Evolutionary conservation across 1,284 basidiomycete genomes (phyloP).

Genomic region (Gomphus bonarii): DNA sequence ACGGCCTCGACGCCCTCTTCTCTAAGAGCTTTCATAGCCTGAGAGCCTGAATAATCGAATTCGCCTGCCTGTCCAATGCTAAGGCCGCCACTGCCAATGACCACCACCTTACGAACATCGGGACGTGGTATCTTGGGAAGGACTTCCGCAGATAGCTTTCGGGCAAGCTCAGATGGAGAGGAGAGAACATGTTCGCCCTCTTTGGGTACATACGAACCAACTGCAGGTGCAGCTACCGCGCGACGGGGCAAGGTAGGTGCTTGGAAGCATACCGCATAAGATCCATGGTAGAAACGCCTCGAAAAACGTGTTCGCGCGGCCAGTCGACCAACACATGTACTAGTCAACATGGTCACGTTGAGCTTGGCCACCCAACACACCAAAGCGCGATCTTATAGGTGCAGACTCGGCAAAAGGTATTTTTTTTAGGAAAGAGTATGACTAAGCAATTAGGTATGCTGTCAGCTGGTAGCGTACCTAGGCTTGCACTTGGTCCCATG

Average conservation of each 20-base stretch:
- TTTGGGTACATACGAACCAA: slow-evolving; percentile 59
- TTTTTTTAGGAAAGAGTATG: not conserved
- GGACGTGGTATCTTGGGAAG: slow-evolving; percentile 79
- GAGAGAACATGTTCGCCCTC: slow-evolving; percentile 73
- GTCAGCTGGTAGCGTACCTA: not conserved
- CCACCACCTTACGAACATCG: slow-evolving; percentile 91
- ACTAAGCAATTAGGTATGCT: slow-evolving; percentile 19
- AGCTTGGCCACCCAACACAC: not conserved
- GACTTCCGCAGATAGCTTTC: slow-evolving; percentile 85
- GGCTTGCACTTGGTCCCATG: not conserved
- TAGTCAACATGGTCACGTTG: not conserved
- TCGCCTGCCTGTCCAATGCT: slow-evolving; percentile 98
- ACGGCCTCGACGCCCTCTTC: slow-evolving; percentile 95
- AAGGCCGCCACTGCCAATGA: slow-evolving; percentile 94
- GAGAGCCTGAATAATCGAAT: slow-evolving; percentile 98
- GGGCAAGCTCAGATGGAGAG: slow-evolving; percentile 86
- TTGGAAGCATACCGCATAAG: slow-evolving; percentile 10
- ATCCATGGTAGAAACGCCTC: slow-evolving; percentile 6
- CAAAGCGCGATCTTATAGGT: not conserved
- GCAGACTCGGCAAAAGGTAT: not conserved
- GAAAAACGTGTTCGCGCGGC: not conserved
- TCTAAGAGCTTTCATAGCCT: slow-evolving; percentile 95
- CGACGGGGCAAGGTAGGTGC: slow-evolving; percentile 33
- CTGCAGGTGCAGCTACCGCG: slow-evolving; percentile 71
- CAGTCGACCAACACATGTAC: not conserved